These are phyloP conservation scores for Coemansia sp. DNA, from an alignment of 192 early-diverging fungal genomes.

Conservation along the genomic window DNA sequence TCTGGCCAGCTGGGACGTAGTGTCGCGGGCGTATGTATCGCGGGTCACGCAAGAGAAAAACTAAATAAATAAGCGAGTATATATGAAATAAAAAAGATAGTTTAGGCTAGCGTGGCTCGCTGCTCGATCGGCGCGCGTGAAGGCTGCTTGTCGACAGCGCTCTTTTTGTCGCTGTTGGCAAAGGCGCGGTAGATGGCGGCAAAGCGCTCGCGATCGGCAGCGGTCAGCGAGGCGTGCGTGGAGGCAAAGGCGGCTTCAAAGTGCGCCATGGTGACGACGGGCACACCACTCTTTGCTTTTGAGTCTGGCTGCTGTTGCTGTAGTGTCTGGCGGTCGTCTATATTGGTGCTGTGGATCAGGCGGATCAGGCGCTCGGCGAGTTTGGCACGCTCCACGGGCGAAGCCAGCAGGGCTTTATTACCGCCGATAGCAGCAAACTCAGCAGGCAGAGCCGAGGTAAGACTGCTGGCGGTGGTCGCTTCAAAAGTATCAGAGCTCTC, in stretches of 20 bases:
- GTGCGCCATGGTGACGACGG: constrained; percentile 28
- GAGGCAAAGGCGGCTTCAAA: constrained; percentile 24
- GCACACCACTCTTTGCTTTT: neutral
- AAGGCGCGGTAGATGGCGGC: constrained; percentile 51
- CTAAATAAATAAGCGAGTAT: neutral
- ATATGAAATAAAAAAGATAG: neutral
- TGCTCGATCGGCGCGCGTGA: constrained; percentile 34
- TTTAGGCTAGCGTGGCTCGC: constrained; percentile 47
- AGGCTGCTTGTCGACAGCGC: neutral
- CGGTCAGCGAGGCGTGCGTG: constrained; percentile 40
- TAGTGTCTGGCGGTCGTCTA: neutral
- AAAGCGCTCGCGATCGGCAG: constrained; percentile 21
- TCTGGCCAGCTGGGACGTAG: constrained; percentile 86
- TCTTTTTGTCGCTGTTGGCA: constrained; percentile 55
- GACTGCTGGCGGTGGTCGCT: neutral
- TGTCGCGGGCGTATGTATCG: constrained; percentile 74
- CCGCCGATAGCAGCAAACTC: constrained; percentile 16
- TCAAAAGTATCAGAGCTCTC: constrained; percentile 14
- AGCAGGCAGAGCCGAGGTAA: neutral
- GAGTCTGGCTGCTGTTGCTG: neutral
- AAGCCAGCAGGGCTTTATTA: neutral
- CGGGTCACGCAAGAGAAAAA: constrained; percentile 70
- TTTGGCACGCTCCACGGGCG: constrained; percentile 18
- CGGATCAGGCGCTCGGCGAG: constrained; percentile 23
- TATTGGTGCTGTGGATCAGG: constrained; percentile 2